phyloP scores from a whole-genome alignment of 768 basidiomycete species.

The Postia placenta region DNA sequence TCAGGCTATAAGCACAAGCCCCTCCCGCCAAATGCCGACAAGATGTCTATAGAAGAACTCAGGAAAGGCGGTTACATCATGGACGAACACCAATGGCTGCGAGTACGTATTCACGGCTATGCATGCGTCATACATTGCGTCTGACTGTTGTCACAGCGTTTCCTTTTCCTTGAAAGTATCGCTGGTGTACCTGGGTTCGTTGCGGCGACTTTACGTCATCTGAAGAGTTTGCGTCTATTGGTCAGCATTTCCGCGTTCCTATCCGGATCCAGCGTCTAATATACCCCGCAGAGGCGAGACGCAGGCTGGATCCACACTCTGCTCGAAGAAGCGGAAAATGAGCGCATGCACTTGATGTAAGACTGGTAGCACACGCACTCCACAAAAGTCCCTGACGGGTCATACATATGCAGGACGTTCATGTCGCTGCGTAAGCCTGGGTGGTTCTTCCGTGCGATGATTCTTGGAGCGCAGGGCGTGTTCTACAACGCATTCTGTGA shows the following conservation, averaged over 20 bases:
- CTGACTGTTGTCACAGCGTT: constrained; percentile 30
- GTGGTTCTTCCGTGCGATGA: constrained; percentile 69
- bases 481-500: constrained; percentile 85
- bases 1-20: constrained; percentile 79
- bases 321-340: constrained; percentile 93
- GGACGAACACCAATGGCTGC: constrained; percentile 71
- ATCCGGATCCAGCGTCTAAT: constrained; percentile 1
- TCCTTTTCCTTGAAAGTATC: constrained; percentile 77
- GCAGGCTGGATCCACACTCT: constrained; percentile 88
- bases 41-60: constrained; percentile 69
- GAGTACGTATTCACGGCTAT: constrained; percentile 35
- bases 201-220: constrained; percentile 82
- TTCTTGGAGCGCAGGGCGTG: constrained; percentile 90
- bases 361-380: constrained; percentile 13
- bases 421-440: constrained; percentile 86
- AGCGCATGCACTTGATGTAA: constrained; percentile 92
- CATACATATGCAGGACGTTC: constrained; percentile 66
- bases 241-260: constrained; percentile 29
- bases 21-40: constrained; percentile 46
- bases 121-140: constrained; percentile 32
- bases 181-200: constrained; percentile 98
- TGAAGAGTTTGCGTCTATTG: constrained; percentile 85
- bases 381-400: neutral
- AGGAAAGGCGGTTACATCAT: constrained; percentile 70
- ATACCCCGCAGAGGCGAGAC: constrained; percentile 36